phyloP scores from a whole-genome alignment of 2,329 filamentous ascomycete species.

The Aspergillus sp. region DNA sequence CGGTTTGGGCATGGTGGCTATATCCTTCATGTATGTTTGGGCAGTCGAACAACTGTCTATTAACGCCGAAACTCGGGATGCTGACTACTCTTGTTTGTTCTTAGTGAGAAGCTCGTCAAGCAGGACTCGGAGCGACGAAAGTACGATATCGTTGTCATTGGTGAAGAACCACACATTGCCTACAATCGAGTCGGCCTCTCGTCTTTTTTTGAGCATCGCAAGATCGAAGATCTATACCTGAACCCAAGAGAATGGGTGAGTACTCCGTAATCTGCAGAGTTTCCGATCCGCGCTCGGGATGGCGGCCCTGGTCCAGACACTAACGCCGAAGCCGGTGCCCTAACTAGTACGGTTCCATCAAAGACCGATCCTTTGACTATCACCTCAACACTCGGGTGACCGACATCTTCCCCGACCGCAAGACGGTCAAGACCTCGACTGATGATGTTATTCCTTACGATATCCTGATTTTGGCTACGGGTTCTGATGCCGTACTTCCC shows the following conservation, averaged over 20 bases:
- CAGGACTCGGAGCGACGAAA: constrained; percentile 73
- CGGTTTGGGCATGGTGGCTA: constrained; percentile 87
- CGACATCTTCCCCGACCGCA: constrained; percentile 64
- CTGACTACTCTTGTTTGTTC: background rate
- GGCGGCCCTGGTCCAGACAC: background rate
- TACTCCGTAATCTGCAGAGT: background rate
- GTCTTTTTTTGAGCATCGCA: constrained; percentile 82
- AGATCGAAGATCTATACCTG: constrained; percentile 84
- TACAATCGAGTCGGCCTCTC: constrained; percentile 91
- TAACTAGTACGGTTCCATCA: constrained; percentile 64
- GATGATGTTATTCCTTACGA: constrained; percentile 74
- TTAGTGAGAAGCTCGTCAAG: constrained; percentile 84
- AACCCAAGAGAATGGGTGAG: constrained; percentile 80
- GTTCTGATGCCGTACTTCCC: constrained; percentile 78
- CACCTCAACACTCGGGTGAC: constrained; percentile 74
- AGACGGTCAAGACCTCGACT: constrained; percentile 70
- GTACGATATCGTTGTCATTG: constrained; percentile 81
- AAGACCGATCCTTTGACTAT: constrained; percentile 69
- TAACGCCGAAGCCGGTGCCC: background rate
- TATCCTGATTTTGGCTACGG: constrained; percentile 79
- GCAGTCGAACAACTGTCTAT: background rate
- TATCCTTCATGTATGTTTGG: constrained; percentile 76
- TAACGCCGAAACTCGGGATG: background rate
- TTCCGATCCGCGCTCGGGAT: background rate
- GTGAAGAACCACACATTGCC: constrained; percentile 82